A percentile compares a stretch with the other conserved stretches of the same genome.
phyloP scores from a whole-genome alignment of 1,139 yeast species.

The Candida gigantensis region DNA sequence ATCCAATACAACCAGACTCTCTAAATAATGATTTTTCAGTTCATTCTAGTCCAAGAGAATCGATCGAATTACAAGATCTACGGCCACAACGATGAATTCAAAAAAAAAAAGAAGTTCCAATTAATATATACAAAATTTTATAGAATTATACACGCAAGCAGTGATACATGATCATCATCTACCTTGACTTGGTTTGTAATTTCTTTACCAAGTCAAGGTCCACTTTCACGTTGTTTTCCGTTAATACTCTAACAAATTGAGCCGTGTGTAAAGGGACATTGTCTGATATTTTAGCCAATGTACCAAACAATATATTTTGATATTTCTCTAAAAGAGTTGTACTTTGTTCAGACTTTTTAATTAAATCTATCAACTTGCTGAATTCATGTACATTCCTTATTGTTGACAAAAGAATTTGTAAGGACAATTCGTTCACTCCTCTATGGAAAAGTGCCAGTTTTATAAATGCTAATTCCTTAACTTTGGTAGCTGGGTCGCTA shows the following conservation, averaged over 20 bases:
- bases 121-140: too few species aligned
- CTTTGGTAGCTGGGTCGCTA: conserved; percentile 8
- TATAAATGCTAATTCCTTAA: conserved; percentile 28
- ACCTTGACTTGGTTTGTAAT: neutral
- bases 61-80: conserved; percentile 12
- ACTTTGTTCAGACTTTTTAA: conserved; percentile 7
- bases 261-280: conserved; percentile 8
- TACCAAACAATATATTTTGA: conserved; percentile 13
- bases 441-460: conserved; percentile 35
- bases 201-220: conserved; percentile 5
- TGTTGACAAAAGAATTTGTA: conserved; percentile 25
- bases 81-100: conserved; percentile 2
- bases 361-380: conserved; percentile 30
- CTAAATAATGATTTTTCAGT: conserved; percentile 2
- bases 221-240: conserved; percentile 4
- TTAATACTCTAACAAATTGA: conserved; percentile 13
- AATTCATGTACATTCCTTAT: conserved; percentile 30
- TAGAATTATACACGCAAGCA: too few species aligned
- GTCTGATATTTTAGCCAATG: conserved; percentile 9
- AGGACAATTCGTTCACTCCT: conserved; percentile 19
- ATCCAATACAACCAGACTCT: neutral
- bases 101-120: too few species aligned
- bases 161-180: too few species aligned
- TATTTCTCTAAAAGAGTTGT: conserved; percentile 17
- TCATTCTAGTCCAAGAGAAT: conserved; percentile 1